Evolutionary conservation across 108 stramenopile species (phyloP).

Genomic region (Discostella stelligeroides): DNA sequence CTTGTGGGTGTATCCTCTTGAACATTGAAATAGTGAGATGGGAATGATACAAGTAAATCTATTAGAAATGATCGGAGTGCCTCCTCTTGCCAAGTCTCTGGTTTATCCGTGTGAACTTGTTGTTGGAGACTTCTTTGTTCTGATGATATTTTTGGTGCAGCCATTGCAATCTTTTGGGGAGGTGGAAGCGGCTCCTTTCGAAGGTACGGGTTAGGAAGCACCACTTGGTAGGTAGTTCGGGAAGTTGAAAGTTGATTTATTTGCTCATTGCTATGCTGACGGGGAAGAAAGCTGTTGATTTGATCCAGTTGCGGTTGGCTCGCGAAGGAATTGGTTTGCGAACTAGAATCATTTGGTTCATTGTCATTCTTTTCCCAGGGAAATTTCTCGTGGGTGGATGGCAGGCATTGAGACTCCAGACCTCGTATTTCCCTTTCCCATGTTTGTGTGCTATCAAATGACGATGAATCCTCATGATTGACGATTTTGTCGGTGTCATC

Average conservation of each 20-base stretch:
- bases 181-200: slow-evolving; percentile 2
- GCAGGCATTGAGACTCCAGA: slow-evolving; percentile 4
- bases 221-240: not conserved
- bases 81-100: slow-evolving; percentile 39
- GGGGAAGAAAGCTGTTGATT: not conserved
- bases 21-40: slow-evolving; percentile 12
- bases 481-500: slow-evolving; percentile 1
- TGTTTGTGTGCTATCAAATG: slow-evolving; percentile 25
- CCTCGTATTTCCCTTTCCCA: slow-evolving; percentile 35
- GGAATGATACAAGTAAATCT: slow-evolving; percentile 30
- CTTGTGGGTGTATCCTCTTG: not conserved
- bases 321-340: not conserved
- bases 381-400: not conserved
- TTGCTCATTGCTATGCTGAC: not conserved
- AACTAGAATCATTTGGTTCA: too few relatives aligned
- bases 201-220: not conserved
- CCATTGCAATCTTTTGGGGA: not conserved
- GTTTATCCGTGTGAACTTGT: slow-evolving; percentile 7
- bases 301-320: slow-evolving; percentile 1
- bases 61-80: slow-evolving; percentile 36
- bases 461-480: slow-evolving; percentile 7
- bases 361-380: not conserved
- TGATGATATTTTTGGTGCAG: not conserved
- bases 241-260: not conserved
- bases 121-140: not conserved